phyloP scores from a whole-genome alignment of 768 basidiomycete genomes.

The Lenzites betulinus region DNA sequence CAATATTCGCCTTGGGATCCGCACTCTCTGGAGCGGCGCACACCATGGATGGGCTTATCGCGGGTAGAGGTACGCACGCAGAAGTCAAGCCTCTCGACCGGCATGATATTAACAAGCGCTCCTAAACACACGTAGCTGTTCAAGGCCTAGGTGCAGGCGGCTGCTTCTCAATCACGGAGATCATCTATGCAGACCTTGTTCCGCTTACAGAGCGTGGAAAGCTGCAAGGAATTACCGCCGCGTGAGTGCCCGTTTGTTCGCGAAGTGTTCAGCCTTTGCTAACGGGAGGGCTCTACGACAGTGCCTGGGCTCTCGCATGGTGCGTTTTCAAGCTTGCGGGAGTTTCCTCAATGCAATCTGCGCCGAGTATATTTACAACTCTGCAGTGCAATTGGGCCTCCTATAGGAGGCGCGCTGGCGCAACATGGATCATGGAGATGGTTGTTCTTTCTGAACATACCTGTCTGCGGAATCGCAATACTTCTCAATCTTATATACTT shows the following conservation, averaged over 20 bases:
- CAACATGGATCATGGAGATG: slow-evolving; percentile 13
- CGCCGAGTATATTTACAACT: background rate
- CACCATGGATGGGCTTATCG: too few species aligned
- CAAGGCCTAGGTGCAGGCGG: slow-evolving; percentile 30
- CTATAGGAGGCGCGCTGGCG: slow-evolving; percentile 31
- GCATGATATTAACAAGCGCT: too few species aligned
- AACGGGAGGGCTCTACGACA: too few species aligned
- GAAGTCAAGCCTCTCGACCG: too few species aligned
- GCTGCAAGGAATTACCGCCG: slow-evolving; percentile 7
- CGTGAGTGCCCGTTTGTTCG: slow-evolving; percentile 1
- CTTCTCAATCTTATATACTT: slow-evolving; percentile 8
- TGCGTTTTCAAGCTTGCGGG: too few species aligned
- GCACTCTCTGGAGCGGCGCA: too few species aligned
- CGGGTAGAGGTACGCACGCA: too few species aligned
- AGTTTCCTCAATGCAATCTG: too few species aligned
- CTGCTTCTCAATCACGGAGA: slow-evolving; percentile 22
- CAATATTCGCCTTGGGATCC: too few species aligned
- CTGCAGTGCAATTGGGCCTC: slow-evolving; percentile 30
- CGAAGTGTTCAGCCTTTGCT: too few species aligned
- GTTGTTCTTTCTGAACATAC: slow-evolving; percentile 23
- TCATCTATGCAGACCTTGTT: slow-evolving; percentile 30
- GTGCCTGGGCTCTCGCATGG: slow-evolving; percentile 15
- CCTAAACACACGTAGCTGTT: too few species aligned
- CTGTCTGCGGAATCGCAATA: slow-evolving; percentile 11
- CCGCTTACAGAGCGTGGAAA: slow-evolving; percentile 37